A percentile compares a stretch with the other conserved stretches of the same genome.
phyloP scores from a whole-genome alignment of 140 eudicot genomes.

The Bidens hawaiensis region DNA sequence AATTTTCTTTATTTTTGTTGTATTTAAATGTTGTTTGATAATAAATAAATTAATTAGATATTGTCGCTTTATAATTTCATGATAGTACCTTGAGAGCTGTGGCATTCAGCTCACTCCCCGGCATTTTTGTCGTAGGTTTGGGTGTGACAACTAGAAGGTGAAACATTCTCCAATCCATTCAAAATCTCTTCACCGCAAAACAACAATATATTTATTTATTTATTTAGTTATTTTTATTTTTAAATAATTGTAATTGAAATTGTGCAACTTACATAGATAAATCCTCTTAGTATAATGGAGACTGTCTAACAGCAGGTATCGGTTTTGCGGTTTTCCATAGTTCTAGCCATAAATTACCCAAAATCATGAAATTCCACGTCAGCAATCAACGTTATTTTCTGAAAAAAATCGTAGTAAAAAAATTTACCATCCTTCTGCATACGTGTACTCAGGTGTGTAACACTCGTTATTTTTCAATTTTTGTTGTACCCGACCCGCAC shows the following conservation, averaged over 20 bases:
- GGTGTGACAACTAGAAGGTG: conserved; percentile 78
- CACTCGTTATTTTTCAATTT: too few species aligned
- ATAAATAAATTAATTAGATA: too few species aligned
- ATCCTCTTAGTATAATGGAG: conserved; percentile 93
- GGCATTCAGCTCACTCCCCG: too few species aligned
- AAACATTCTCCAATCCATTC: conserved; percentile 50
- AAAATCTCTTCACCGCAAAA: conserved; percentile 90
- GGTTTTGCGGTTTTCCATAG: conserved; percentile 93
- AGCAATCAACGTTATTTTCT: background rate
- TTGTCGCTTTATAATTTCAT: too few species aligned
- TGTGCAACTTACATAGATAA: conserved; percentile 74
- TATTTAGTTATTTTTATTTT: background rate
- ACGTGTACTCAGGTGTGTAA: conserved; percentile 80
- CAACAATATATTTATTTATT: conserved; percentile 2
- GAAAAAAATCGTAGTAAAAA: background rate
- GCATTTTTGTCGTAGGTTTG: too few species aligned
- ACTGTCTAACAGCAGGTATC: conserved; percentile 82
- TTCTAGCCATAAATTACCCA: conserved; percentile 94
- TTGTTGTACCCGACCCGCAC: too few species aligned
- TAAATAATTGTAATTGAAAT: conserved; percentile 9
- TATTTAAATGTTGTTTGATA: too few species aligned
- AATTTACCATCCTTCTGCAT: conserved; percentile 89
- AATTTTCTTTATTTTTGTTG: too few species aligned
- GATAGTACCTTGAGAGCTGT: too few species aligned
- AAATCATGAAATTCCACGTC: background rate